A percentile compares a stretch with the other conserved stretches of the same genome.
Conservation (phyloP, 139 green algal genomes). For the Zygnema cylindricum region DNA sequence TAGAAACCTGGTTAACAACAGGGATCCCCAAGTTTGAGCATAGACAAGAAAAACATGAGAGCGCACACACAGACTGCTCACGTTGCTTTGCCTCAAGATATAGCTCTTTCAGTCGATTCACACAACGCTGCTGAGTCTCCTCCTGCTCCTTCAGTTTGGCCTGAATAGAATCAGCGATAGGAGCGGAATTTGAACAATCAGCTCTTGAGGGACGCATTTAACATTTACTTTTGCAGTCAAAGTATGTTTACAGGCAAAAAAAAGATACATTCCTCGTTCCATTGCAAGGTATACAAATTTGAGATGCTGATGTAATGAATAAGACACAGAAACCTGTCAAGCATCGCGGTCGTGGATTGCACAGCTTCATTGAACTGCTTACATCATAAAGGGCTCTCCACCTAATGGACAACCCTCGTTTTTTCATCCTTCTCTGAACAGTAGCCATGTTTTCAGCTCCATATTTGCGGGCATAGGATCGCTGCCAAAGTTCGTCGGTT, state of each 20-base stretch:
- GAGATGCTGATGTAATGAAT: too few relatives aligned
- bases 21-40: too few relatives aligned
- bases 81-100: neutral
- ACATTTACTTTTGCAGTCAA: too few relatives aligned
- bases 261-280: too few relatives aligned
- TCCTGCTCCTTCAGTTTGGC: constrained; percentile 10
- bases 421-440: neutral
- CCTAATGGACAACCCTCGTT: neutral
- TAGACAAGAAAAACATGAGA: too few relatives aligned
- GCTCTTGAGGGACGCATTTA: neutral
- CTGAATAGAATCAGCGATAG: neutral
- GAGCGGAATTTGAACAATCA: neutral
- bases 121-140: constrained; percentile 19
- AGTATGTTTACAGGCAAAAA: too few relatives aligned
- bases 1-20: too few relatives aligned
- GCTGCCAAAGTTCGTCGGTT: constrained; percentile 5
- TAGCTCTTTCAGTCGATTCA: constrained; percentile 12
- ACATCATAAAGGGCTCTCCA: constrained; percentile 19
- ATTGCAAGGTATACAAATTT: too few relatives aligned
- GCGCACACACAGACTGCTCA: too few relatives aligned
- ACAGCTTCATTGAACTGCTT: neutral
- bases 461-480: constrained; percentile 5
- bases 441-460: neutral
- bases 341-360: too few relatives aligned
- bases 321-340: too few relatives aligned